Conservation (phyloP, 495 filamentous ascomycete species). For the Cetradonia linearis region DNA sequence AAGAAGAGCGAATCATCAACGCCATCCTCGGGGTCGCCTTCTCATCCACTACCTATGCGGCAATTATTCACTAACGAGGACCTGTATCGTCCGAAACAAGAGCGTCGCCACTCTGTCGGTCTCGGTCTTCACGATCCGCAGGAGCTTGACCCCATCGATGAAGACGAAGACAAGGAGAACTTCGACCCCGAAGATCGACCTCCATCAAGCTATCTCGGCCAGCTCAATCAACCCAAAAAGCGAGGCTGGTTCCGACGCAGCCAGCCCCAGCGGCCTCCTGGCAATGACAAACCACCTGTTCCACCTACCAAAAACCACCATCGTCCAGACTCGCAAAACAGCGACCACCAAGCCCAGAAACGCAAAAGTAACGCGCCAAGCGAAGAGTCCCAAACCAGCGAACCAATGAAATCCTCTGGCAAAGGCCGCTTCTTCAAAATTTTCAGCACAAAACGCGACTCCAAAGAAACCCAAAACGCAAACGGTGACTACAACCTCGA, state of each 20-base stretch:
- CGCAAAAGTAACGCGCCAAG: conserved; percentile 15
- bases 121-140: conserved; percentile 14
- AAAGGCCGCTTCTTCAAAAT: conserved; percentile 27
- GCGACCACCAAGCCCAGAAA: background rate
- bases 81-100: conserved; percentile 3
- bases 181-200: conserved; percentile 17
- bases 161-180: conserved; percentile 20
- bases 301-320: conserved; percentile 25
- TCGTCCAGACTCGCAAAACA: conserved; percentile 3
- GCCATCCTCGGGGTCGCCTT: conserved; percentile 19
- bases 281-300: conserved; percentile 18
- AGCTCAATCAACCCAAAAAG: conserved; percentile 48
- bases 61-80: conserved; percentile 12
- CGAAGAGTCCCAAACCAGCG: conserved; percentile 14
- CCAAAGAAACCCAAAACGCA: conserved; percentile 16
- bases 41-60: conserved; percentile 6
- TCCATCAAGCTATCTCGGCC: conserved; percentile 2
- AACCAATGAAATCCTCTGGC: conserved; percentile 15
- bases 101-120: conserved; percentile 18
- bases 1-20: conserved; percentile 37
- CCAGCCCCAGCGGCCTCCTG: conserved; percentile 15
- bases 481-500: conserved; percentile 24
- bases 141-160: conserved; percentile 26
- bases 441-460: conserved; percentile 24
- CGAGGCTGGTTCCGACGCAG: conserved; percentile 57